Base-by-base conservation (phyloP, 108 stramenopile genomes). In the Hondaea fermentalgiana region DNA sequence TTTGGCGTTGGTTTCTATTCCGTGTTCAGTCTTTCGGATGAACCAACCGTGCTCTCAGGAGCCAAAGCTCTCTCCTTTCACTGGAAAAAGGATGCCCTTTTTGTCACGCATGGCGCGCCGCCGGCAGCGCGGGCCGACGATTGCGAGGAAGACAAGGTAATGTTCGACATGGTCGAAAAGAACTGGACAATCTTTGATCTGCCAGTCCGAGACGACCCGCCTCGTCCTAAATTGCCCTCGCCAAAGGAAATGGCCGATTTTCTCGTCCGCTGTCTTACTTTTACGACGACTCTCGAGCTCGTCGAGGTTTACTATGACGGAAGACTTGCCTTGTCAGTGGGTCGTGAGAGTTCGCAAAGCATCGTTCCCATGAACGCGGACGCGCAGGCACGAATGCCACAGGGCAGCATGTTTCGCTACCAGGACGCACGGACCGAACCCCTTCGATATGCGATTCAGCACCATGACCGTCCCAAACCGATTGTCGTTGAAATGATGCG, bases 1-100 rank as follows among this genome's bases (percentile, higher is more conserved):
- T 96, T 96, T 92, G 95, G 96, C 21, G 96, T 96, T 4, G 96
- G 96, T 42, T 95, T 95, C 0, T 96, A 96, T 87, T 95, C 95
- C 21, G 96, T 96, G 95, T 96, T 96, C 90, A 90, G 90, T 17
- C 94, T 96, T 60, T 94, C 94, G 89, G 96, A 96, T 90, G 95
- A 96, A 43, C 96, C 96, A 5, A 51, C 95, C 76, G 95, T 96
- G 5, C 69, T 96, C 0, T 94, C 93, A 71, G 96, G 95, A 4
- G 89, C 59, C 28, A 88, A 92, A 69, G 94, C 94, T 2, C 91
- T 96, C 76, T 93, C 92, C 10, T 96, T 96, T 88, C 90, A 95
- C 44, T 96, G 96, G 96, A 96, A 95, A 91, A 95, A 95, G 12
- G 96, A 96, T 89, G 92, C 93, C 2, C 72, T 96, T 23, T 96